Percentiles rank a stretch among this genome's conserved stretches.
Evolutionary conservation across 148 eudicot genomes (phyloP).

Genomic region (Spergularia marina): DNA sequence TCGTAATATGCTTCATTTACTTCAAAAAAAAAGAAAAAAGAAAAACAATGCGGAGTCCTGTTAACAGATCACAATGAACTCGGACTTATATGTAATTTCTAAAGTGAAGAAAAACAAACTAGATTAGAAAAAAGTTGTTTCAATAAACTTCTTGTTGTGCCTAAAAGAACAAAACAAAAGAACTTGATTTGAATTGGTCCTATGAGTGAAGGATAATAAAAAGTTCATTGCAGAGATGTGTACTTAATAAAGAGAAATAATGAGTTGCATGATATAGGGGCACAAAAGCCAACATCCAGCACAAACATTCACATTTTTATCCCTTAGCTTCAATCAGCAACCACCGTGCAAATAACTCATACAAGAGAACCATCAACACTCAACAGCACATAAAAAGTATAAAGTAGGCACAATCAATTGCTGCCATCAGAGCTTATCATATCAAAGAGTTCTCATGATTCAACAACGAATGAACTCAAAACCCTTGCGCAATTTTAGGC

Average conservation of each 20-base stretch:
- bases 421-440: conserved; percentile 20
- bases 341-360: neutral
- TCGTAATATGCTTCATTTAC: conserved; percentile 83
- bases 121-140: neutral
- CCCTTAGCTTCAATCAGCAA: neutral
- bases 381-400: neutral
- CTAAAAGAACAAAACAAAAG: neutral
- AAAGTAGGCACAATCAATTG: neutral
- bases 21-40: neutral
- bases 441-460: conserved; percentile 1
- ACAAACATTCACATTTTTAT: neutral
- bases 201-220: too few relatives aligned
- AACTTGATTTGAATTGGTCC: neutral
- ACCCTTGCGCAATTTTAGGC: conserved; percentile 25
- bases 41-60: neutral
- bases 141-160: neutral
- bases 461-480: conserved; percentile 20
- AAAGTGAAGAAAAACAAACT: neutral
- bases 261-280: neutral
- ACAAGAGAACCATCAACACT: neutral
- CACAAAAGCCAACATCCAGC: neutral
- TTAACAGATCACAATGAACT: neutral
- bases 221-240: too few relatives aligned
- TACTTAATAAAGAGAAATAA: neutral
- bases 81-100: too few relatives aligned